phyloP scores from a whole-genome alignment of 805 yeast species.

The Clavispora asparagi region DNA sequence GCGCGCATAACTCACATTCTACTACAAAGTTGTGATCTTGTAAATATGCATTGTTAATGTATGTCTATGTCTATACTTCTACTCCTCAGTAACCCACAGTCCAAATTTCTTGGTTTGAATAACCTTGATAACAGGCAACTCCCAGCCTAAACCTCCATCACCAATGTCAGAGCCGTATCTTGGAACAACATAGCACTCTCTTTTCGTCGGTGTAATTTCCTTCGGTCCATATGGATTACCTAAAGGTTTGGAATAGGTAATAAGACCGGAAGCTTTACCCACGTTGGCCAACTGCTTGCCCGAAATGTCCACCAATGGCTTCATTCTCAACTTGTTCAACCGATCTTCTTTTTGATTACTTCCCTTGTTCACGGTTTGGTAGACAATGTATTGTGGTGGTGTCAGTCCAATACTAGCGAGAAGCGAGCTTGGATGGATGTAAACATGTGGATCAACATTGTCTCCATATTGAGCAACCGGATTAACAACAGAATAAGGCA shows the following conservation, averaged over 20 bases:
- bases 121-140: slow-evolving; percentile 72
- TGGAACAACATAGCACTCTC: slow-evolving; percentile 89
- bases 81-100: slow-evolving; percentile 50
- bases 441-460: slow-evolving; percentile 51
- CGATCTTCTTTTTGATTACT: slow-evolving; percentile 40
- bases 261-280: slow-evolving; percentile 63
- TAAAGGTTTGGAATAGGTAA: slow-evolving; percentile 85
- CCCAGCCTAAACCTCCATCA: slow-evolving; percentile 88
- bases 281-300: slow-evolving; percentile 75
- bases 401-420: slow-evolving; percentile 53
- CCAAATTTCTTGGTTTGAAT: slow-evolving; percentile 64
- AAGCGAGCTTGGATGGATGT: slow-evolving; percentile 75
- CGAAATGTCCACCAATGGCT: slow-evolving; percentile 67
- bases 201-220: slow-evolving; percentile 53
- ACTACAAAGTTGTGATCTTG: not conserved
- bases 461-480: slow-evolving; percentile 35
- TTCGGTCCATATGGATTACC: slow-evolving; percentile 88
- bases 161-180: slow-evolving; percentile 82
- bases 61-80: not conserved
- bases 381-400: slow-evolving; percentile 80
- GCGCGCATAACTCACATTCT: not conserved
- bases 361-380: slow-evolving; percentile 58
- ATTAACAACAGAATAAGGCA: slow-evolving; percentile 62
- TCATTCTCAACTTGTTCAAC: slow-evolving; percentile 52
- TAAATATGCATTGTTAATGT: not conserved